Conservation (phyloP, 306 rosid genomes). For the Rosa rugosa region DNA sequence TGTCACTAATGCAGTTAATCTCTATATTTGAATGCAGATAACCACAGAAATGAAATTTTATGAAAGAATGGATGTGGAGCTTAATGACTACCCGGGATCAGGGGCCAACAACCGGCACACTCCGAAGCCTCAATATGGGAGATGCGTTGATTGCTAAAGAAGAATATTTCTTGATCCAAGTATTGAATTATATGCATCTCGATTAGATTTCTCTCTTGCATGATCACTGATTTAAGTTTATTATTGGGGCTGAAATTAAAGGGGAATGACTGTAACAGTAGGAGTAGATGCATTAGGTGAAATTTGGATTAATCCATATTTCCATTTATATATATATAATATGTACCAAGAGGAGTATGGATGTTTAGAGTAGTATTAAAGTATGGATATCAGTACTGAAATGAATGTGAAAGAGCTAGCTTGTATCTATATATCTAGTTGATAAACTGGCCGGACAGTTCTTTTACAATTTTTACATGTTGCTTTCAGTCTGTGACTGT, state of each 20-base stretch:
- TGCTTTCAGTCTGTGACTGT: too few species aligned
- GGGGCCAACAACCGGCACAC: slow-evolving; percentile 91
- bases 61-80: slow-evolving; percentile 67
- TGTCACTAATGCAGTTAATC: neutral
- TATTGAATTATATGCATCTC: slow-evolving; percentile 2
- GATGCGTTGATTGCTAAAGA: slow-evolving; percentile 37
- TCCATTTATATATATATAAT: neutral
- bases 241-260: slow-evolving; percentile 15
- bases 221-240: slow-evolving; percentile 23
- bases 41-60: slow-evolving; percentile 26
- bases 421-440: neutral
- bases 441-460: neutral
- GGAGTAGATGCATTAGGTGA: slow-evolving; percentile 15
- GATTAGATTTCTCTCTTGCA: slow-evolving; percentile 23
- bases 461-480: too few species aligned
- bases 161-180: neutral
- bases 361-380: neutral
- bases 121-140: slow-evolving; percentile 55
- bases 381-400: neutral
- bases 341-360: neutral
- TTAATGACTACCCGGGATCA: slow-evolving; percentile 73
- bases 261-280: slow-evolving; percentile 10
- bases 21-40: slow-evolving; percentile 36
- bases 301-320: neutral
- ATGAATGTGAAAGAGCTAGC: neutral